Conservation (phyloP, 148 eudicot genomes). For the Chenopodium suecicum region DNA sequence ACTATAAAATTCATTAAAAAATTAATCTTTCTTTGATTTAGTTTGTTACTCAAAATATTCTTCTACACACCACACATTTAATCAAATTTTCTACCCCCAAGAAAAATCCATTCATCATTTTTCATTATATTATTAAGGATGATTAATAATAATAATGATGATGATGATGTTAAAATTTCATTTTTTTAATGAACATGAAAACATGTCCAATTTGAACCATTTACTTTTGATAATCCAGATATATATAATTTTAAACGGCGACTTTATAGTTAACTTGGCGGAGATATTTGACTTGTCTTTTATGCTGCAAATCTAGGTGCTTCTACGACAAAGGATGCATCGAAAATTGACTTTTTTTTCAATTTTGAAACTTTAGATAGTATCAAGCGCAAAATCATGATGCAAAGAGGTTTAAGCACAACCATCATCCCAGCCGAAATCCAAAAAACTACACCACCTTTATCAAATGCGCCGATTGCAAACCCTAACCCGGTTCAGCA, state of each 20-base stretch:
- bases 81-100: background rate
- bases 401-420: too few relatives aligned
- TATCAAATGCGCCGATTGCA: background rate
- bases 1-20: background rate
- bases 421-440: too few relatives aligned
- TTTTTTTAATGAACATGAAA: too few relatives aligned
- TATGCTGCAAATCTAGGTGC: background rate
- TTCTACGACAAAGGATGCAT: too few relatives aligned
- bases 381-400: too few relatives aligned
- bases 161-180: background rate
- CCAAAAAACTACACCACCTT: too few relatives aligned
- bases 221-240: background rate
- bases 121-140: background rate
- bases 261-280: background rate
- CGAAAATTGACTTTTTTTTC: too few relatives aligned
- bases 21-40: background rate
- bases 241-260: background rate
- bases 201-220: conserved; percentile 1
- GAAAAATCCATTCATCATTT: too few relatives aligned
- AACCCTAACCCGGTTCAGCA: background rate
- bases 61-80: background rate
- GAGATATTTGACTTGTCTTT: background rate
- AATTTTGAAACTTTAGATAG: too few relatives aligned
- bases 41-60: too few relatives aligned
- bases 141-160: background rate